phyloP scores from a whole-genome alignment of 2,329 filamentous ascomycete species.

The Colletotrichum acutatum region DNA sequence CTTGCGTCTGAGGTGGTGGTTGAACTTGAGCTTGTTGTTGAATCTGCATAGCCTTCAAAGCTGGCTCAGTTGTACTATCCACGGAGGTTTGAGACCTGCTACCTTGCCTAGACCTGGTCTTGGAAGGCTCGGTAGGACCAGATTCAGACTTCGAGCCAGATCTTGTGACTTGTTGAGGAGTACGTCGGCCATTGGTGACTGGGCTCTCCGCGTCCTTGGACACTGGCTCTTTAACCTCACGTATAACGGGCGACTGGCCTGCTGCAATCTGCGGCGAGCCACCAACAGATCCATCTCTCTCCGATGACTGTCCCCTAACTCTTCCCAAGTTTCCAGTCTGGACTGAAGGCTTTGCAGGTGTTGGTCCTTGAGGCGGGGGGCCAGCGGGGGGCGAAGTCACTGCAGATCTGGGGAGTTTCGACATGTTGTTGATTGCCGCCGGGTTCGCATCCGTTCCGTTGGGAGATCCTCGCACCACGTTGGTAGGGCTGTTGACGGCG shows the following conservation, averaged over 20 bases:
- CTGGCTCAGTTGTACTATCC: conserved; percentile 73
- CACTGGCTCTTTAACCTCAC: conserved; percentile 44
- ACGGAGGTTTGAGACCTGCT: conserved; percentile 73
- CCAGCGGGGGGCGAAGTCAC: conserved; percentile 49
- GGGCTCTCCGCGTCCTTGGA: conserved; percentile 61
- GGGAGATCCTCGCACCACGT: conserved; percentile 53
- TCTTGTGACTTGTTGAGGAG: conserved; percentile 65
- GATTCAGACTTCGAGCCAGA: conserved; percentile 50
- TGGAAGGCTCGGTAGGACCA: conserved; percentile 44
- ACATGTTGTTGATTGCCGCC: conserved; percentile 45
- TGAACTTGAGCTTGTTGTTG: conserved; percentile 7
- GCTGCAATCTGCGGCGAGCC: conserved; percentile 49
- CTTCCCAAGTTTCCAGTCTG: conserved; percentile 55
- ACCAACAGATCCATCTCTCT: conserved; percentile 49
- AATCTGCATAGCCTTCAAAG: conserved; percentile 52
- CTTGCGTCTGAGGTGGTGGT: conserved; percentile 39
- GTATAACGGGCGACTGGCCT: conserved; percentile 55
- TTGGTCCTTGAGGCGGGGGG: conserved; percentile 66
- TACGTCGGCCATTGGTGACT: conserved; percentile 69
- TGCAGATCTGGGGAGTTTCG: conserved; percentile 54
- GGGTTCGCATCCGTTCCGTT: conserved; percentile 52
- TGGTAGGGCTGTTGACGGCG: conserved; percentile 50
- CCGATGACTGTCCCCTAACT: conserved; percentile 61
- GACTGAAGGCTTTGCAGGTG: conserved; percentile 58
- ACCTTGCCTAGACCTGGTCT: conserved; percentile 46